Percentiles rank a stretch among this genome's conserved stretches.
phyloP scores from a whole-genome alignment of 2,329 filamentous ascomycete species.

The Alternaria postmessia region DNA sequence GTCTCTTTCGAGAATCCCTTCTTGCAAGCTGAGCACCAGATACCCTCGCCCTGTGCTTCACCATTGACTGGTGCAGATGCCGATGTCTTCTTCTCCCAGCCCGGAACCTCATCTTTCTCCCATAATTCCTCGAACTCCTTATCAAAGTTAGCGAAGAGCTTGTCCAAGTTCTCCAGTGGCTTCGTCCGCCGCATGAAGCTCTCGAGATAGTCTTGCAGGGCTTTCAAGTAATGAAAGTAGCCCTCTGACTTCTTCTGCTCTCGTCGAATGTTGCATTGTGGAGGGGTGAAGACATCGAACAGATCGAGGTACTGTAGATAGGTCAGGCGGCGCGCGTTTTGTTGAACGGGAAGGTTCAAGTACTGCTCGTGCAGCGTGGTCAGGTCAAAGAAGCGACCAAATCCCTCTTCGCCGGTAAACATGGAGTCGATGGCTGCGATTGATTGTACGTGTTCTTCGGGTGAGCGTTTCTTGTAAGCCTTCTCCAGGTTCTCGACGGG shows the following conservation, averaged over 20 bases:
- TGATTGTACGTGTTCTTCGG: constrained; percentile 68
- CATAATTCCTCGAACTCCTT: constrained; percentile 85
- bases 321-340: constrained; percentile 69
- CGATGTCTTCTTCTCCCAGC: constrained; percentile 70
- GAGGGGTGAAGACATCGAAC: constrained; percentile 85
- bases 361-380: constrained; percentile 85
- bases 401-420: constrained; percentile 96
- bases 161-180: constrained; percentile 85
- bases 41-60: constrained; percentile 67
- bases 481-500: constrained; percentile 94
- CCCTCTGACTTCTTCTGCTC: constrained; percentile 88
- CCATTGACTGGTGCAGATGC: constrained; percentile 55
- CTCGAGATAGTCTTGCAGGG: constrained; percentile 84
- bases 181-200: constrained; percentile 84
- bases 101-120: constrained; percentile 79
- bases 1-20: constrained; percentile 97
- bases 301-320: constrained; percentile 93
- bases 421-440: constrained; percentile 81
- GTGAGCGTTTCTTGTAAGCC: constrained; percentile 79
- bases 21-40: constrained; percentile 91
- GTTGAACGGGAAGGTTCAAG: constrained; percentile 86
- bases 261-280: constrained; percentile 76
- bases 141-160: constrained; percentile 78
- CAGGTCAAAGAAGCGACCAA: constrained; percentile 90
- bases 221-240: constrained; percentile 89